Evolutionary conservation across 2,329 filamentous ascomycete genomes (phyloP), one percentile per base, ranked within the genome.

Genomic region (Aureobasidium sp.): DNA sequence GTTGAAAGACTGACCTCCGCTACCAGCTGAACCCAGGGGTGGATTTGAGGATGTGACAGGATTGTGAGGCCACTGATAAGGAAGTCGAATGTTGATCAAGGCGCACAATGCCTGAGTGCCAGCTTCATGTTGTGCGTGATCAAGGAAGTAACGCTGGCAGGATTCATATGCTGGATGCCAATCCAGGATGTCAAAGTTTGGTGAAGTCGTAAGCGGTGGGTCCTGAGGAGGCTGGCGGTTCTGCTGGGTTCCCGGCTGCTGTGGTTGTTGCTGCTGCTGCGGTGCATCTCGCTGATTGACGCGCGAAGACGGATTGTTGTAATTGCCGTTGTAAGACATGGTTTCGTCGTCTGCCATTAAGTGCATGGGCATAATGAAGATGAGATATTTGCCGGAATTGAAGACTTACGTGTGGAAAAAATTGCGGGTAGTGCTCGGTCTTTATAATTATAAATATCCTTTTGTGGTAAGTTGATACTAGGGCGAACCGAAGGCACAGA

Each of bases 91-190:
- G 75, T 97, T 97, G 76, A 97, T 79, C 73, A 94, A 91, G 7
- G 91, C 88, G 25, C 91, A 91, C 51, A 97, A 83, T 9, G 91
- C 90, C 76, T 97, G 92, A 14, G 96, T 90, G 10, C 87, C 84
- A 21, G 81, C 83, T 65, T 86, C 88, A 73, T 96, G 87, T 73
- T 97, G 93, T 7, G 91, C 91, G 70, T 93, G 86, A 69, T 97
- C 90, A 69, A 97, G 79, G 71, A 97, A 99, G 77, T 93, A 97
- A 62, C 85, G 85, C 67, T 93, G 86, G 75, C 94, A 99, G 66
- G 86, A 91, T 75, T 94, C 88, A 73, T 95, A 96, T 63, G 89
- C 88, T 10, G 90, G 89, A 73, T 96, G 89, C 94, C 94, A 97
- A 64, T 91, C 89, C 72, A 97, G 88, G 66, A 97, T 89, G 74